Evolutionary conservation across 2,329 filamentous ascomycete genomes (phyloP), one percentile per base, ranked within the genome.

Genomic region (Pezicula radicicola): DNA sequence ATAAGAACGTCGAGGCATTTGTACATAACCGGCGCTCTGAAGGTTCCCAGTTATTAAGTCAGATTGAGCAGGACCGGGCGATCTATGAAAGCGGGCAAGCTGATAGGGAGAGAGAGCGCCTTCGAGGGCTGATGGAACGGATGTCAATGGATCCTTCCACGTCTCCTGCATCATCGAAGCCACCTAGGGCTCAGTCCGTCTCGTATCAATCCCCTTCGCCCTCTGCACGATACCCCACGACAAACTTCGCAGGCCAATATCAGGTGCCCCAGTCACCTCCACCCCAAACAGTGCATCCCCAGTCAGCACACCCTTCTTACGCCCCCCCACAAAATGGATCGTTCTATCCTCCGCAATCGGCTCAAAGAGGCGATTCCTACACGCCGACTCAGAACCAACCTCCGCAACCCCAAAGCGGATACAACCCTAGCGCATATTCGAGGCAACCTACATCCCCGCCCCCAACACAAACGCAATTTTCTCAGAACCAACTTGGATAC

Each of bases 1-100:
- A 91, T 63, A 94, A 96, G 79, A 99, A 99, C 63, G 94, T 99
- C 1, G 93, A 97, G 59, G 89, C 88, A 0, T 99, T 99, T 71
- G 92, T 99, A 59, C 95, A 91, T 74, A 99, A 99, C 69, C 83
- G 94, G 48, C 79, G 92, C 54, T 87, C 89, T 1, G 94, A 99
- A 73, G 94, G 94, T 4, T 90, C 91, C 0, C 90, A 96, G 67
- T 80, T 99, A 5, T 80, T 99, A 35, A 85, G 83, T 60, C 88
- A 91, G 61, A 99, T 99, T 48, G 66, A 69, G 55, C 61, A 66
- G 41, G 66, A 67, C 39, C 55, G 65, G 52, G 59, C 62, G 18
- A 55, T 53, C 35, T 64, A 56, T 54, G 60, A 61, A 6, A 66
- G 54, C 48, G 66, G 63, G 2, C 63, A 68, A 48, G 64, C 91